phyloP scores from a whole-genome alignment of 345 rosid species.

The Eucalyptus coolabah region DNA sequence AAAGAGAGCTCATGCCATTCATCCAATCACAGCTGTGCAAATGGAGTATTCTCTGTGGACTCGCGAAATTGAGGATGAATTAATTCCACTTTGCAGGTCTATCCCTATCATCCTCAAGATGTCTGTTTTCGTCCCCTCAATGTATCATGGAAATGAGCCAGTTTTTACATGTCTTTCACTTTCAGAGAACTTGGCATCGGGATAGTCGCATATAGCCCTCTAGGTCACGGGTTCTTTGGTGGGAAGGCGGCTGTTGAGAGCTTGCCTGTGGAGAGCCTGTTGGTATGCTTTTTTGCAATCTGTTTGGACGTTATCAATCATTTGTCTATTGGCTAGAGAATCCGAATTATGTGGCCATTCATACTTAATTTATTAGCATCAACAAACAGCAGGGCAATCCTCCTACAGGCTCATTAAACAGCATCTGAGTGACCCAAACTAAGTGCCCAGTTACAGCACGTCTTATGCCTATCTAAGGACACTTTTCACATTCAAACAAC shows the following conservation, averaged over 20 bases:
- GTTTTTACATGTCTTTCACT: background rate
- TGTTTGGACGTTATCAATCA: background rate
- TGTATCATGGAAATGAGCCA: background rate
- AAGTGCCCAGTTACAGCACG: background rate
- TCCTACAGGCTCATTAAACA: background rate
- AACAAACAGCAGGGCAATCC: background rate
- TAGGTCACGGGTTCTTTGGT: constrained; percentile 24
- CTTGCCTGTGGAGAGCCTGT: background rate
- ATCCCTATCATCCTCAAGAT: background rate
- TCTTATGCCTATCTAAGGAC: background rate
- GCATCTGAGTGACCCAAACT: background rate
- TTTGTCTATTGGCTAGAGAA: background rate
- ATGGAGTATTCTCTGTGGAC: constrained; percentile 34
- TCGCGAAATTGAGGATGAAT: constrained; percentile 18
- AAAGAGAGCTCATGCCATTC: constrained; percentile 27
- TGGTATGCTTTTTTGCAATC: constrained; percentile 1
- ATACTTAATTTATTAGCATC: background rate
- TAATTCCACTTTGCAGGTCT: constrained; percentile 24
- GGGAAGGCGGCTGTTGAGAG: constrained; percentile 22
- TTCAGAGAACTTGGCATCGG: constrained; percentile 29
- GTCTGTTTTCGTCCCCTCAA: background rate
- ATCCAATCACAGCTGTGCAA: constrained; percentile 21
- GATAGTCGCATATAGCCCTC: constrained; percentile 18
- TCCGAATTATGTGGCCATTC: background rate
- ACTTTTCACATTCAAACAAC: background rate